Percentiles rank a stretch among this genome's conserved stretches.
Evolutionary conservation across 2,329 filamentous ascomycete species (phyloP).

Genomic region (Sclerotinia trifoliorum): DNA sequence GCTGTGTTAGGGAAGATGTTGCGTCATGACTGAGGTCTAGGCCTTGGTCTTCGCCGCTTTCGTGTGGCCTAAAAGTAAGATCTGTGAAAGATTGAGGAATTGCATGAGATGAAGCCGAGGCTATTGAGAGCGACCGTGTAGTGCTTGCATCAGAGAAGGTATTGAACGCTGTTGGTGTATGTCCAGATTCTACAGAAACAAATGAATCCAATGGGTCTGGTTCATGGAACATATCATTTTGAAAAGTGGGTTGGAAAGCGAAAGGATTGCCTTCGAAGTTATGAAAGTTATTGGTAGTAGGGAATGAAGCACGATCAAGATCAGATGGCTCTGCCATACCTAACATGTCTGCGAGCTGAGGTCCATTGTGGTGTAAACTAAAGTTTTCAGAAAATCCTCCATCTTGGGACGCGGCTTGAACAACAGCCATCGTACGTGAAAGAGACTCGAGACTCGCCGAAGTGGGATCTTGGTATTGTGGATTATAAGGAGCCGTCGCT

Average conservation of each 20-base stretch:
- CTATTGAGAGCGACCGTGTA: slow-evolving; percentile 22
- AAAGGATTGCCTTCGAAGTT: background rate
- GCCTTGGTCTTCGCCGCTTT: slow-evolving; percentile 28
- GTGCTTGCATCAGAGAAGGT: slow-evolving; percentile 23
- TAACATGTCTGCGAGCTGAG: background rate
- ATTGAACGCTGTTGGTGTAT: slow-evolving; percentile 32
- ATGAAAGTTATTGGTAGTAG: slow-evolving; percentile 20
- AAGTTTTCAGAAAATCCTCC: slow-evolving; percentile 29
- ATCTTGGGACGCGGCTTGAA: slow-evolving; percentile 28
- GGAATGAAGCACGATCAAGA: slow-evolving; percentile 25
- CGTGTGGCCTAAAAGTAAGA: slow-evolving; percentile 22
- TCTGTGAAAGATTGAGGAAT: slow-evolving; percentile 26
- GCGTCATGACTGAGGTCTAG: slow-evolving; percentile 29
- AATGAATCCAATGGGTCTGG: slow-evolving; percentile 10
- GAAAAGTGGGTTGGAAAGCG: background rate
- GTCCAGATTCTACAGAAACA: slow-evolving; percentile 26
- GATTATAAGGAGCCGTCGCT: slow-evolving; percentile 34
- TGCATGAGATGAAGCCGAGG: slow-evolving; percentile 33
- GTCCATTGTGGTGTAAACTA: slow-evolving; percentile 7
- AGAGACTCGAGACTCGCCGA: slow-evolving; percentile 36
- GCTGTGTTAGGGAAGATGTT: background rate
- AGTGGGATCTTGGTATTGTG: slow-evolving; percentile 35
- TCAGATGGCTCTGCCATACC: background rate
- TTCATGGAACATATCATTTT: background rate
- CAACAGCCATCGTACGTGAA: slow-evolving; percentile 34